Base-by-base conservation (phyloP, 805 yeast species). In the Wickerhamiella sorbophila region DNA sequence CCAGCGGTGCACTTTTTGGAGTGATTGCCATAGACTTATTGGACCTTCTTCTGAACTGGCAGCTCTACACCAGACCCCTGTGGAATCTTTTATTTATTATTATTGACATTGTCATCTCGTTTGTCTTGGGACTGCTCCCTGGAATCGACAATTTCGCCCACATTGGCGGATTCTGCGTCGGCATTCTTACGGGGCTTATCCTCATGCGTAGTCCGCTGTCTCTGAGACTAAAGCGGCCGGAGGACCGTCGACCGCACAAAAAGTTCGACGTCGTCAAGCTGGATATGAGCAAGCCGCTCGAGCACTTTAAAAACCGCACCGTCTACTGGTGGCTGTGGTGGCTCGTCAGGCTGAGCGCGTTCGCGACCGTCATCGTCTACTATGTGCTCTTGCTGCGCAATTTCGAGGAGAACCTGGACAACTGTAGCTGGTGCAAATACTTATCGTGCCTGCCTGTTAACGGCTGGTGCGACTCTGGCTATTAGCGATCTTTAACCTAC, bases 101-200 rank as follows among this genome's bases (percentile, higher is more conserved):
- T n/a, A 59, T 61, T 8, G 85, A 79, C 53, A 67, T 79, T 31
- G 51, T 77, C 10, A 63, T 77, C 4, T 67, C 77, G 31, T 65
- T 79, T 36, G 79, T 70, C 5, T 59, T 79, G 16, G 87, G 87
- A 0, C 61, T 79, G 16, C 59, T 79, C 14, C 87, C 87, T 0
- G 87, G 87, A 0, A 54, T 79, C 41, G 87, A 79, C 56, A 79
- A 79, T 54, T 79, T 79, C 52, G 69, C 80, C 34, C 86, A 79
- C 56, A 71, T 79, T 49, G 87, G 87, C 9, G 87, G 87, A 4
- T 77, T 79, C 59, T 70, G 75, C 19, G 61, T 74, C 59, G 87
- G 87, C 0, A 31, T 75, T 0, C 53, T 73, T 21, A 48, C 66
- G 27, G 73, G 79, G 1, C 51, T 75, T 0, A 59, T 69, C 1